Conservation (phyloP, 805 yeast species). For the Metschnikowia noctiluminum region DNA sequence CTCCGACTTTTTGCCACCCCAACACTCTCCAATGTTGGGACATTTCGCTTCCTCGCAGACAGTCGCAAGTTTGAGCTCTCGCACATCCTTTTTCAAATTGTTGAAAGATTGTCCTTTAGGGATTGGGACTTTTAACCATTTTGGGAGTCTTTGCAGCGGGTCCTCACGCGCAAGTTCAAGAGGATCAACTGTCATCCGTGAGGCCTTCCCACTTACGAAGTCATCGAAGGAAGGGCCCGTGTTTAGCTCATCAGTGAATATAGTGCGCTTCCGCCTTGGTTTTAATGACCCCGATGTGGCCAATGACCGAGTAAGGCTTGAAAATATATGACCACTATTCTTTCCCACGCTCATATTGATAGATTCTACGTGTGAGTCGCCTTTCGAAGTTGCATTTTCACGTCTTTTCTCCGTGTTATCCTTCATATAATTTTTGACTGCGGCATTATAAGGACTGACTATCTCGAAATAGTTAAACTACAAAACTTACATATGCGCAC, state of each 20-base stretch:
- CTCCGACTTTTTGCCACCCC: conserved; percentile 95
- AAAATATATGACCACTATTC: background rate
- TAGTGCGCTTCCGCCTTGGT: conserved; percentile 50
- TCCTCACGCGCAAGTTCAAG: conserved; percentile 68
- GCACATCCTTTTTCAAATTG: conserved; percentile 77
- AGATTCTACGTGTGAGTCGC: background rate
- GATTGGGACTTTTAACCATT: conserved; percentile 93
- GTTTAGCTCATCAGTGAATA: conserved; percentile 65
- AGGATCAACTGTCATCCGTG: conserved; percentile 66
- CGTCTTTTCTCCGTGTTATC: background rate
- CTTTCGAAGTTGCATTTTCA: background rate
- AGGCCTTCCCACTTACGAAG: conserved; percentile 79
- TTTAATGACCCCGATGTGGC: conserved; percentile 14
- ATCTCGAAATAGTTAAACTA: too few relatives aligned
- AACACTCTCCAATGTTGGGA: conserved; percentile 99
- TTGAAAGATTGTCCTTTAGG: conserved; percentile 91
- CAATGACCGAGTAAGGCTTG: conserved; percentile 3
- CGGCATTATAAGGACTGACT: background rate
- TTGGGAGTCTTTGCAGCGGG: conserved; percentile 72
- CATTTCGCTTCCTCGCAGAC: conserved; percentile 99
- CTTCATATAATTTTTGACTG: conserved; percentile 2
- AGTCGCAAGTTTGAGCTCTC: conserved; percentile 85
- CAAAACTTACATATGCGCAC: too few relatives aligned
- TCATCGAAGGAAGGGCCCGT: conserved; percentile 94
- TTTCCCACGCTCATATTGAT: conserved; percentile 1